These are phyloP conservation scores for Phytophthora idaei DNA, from an alignment of 352 stramenopile species.

Conservation along the genomic window DNA sequence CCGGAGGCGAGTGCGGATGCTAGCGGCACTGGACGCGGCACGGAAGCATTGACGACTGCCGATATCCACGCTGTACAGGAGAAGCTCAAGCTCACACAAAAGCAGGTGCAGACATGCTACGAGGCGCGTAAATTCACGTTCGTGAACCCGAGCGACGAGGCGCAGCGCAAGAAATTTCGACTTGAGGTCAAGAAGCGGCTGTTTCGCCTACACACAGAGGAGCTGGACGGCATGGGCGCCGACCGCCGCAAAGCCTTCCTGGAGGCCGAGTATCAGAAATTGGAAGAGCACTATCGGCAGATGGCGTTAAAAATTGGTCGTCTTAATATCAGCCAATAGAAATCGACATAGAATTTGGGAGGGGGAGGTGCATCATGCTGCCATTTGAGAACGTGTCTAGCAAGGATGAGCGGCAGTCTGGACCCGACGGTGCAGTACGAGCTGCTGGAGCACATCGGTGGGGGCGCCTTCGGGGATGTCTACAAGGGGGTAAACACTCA, in stretches of 20 bases:
- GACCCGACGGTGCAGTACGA: constrained; percentile 71
- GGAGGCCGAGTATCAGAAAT: constrained; percentile 59
- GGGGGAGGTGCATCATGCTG: not conserved
- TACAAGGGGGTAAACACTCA: constrained; percentile 76
- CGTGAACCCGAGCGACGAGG: constrained; percentile 55
- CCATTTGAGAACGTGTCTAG: constrained; percentile 8
- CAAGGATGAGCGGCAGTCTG: constrained; percentile 52
- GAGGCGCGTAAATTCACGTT: constrained; percentile 73
- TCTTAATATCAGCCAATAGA: constrained; percentile 22
- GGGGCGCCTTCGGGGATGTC: constrained; percentile 83
- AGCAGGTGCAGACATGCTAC: constrained; percentile 83
- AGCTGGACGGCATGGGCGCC: constrained; percentile 73
- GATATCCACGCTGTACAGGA: constrained; percentile 74
- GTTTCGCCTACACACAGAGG: constrained; percentile 66
- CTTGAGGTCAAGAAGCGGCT: constrained; percentile 87
- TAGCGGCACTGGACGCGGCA: constrained; percentile 43
- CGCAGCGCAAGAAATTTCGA: constrained; percentile 65
- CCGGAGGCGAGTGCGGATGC: constrained; percentile 28
- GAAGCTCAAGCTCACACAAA: constrained; percentile 79
- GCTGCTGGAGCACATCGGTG: constrained; percentile 81
- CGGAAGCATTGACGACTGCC: constrained; percentile 38
- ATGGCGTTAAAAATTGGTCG: constrained; percentile 42
- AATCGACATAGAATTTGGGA: constrained; percentile 18
- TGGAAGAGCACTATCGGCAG: constrained; percentile 60
- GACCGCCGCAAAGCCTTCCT: constrained; percentile 84